Evolutionary conservation across 2,329 filamentous ascomycete genomes (phyloP), one percentile per base, ranked within the genome.

Genomic region (Xylaria sp.): DNA sequence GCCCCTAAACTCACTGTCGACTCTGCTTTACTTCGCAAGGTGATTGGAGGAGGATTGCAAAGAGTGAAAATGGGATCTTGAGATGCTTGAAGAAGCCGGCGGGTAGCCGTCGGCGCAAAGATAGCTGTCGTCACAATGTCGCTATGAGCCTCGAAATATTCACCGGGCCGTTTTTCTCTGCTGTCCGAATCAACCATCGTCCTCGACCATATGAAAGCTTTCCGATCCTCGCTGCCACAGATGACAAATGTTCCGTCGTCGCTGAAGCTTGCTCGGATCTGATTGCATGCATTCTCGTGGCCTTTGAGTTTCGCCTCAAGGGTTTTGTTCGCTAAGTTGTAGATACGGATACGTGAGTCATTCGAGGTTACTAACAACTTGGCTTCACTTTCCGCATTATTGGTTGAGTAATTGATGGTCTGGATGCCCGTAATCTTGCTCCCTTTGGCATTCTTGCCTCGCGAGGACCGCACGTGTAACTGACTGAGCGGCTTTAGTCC

Each of bases 351-450:
- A 26, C 96, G 89, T 0, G 95, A 97, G 78, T 99, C 96, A 75
- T 98, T 99, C 73, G 94, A 97, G 1, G 93, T 97, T 66, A 99
- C 90, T 6, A 99, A 83, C 2, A 99, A 83, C 76, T 97, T 97
- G 59, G 93, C 86, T 62, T 94, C 91, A 0, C 88, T 88, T 42
- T 87, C 87, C 13, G 80, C 79, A 7, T 78, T 65, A 26, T 74
- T 73, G 2, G 85, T 83, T 4, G 89, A 89, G 58, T 89, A 83
- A 17, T 83, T 80, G 71, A 91, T 89, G 0, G 93, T 92, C 76
- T 95, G 90, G 62, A 99, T 97, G 6, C 94, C 94, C 0, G 96
- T 98, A 74, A 99, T 97, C 79, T 99, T 99, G 82, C 94, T 97
- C 6, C 95, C 95, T 79, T 97, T 97, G 4, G 94, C 92, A 76